Evolutionary conservation across 495 filamentous ascomycete genomes (phyloP).

Genomic region (Rhypophila decipiens): DNA sequence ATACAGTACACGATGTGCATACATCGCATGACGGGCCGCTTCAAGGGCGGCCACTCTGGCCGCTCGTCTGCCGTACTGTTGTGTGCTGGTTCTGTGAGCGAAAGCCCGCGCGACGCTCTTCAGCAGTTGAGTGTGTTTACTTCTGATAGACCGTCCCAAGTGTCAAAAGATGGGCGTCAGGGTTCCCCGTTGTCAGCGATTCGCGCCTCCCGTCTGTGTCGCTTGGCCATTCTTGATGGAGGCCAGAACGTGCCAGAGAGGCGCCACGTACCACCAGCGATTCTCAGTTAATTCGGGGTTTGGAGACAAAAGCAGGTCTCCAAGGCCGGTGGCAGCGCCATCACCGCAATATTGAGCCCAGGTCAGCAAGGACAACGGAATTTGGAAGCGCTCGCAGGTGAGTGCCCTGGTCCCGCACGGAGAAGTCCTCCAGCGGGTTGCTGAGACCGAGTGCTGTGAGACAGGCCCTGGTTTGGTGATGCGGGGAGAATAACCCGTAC

Average conservation of each 20-base stretch:
- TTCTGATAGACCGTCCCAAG: too few relatives aligned
- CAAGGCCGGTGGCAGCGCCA: constrained; percentile 16
- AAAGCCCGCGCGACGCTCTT: too few relatives aligned
- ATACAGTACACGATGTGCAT: too few relatives aligned
- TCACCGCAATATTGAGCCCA: constrained; percentile 7
- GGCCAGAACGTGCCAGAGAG: not conserved
- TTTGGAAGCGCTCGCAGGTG: too few relatives aligned
- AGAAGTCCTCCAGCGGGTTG: constrained; percentile 4
- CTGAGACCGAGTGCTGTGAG: too few relatives aligned
- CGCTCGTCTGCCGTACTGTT: not conserved
- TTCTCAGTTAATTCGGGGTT: not conserved
- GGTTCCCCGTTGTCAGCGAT: constrained; percentile 9
- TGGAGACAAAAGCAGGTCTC: not conserved
- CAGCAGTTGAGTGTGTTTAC: too few relatives aligned
- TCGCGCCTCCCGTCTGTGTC: constrained; percentile 9
- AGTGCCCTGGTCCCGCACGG: not conserved
- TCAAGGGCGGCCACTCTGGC: constrained; percentile 3
- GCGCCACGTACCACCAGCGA: not conserved
- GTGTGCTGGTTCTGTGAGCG: not conserved
- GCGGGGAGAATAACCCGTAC: too few relatives aligned
- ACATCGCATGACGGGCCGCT: constrained; percentile 4
- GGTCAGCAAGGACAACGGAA: too few relatives aligned
- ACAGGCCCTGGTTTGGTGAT: too few relatives aligned
- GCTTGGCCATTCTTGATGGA: not conserved
- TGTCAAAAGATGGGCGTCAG: constrained; percentile 3